Conservation (phyloP, 768 basidiomycete species). For the Arthromyces matolae region DNA sequence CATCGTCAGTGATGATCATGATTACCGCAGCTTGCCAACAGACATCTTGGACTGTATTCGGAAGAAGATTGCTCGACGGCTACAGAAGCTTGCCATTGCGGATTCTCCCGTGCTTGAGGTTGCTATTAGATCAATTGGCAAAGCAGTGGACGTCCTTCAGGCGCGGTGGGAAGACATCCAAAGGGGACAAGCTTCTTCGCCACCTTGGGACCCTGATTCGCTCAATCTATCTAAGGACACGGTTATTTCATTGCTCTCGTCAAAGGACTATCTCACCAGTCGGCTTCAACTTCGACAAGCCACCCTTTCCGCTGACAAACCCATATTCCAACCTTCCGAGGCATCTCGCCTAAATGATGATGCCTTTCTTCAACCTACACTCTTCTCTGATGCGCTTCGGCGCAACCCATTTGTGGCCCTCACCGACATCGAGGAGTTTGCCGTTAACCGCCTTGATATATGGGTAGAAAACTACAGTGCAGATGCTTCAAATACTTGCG, state of each 20-base stretch:
- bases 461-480: conserved; percentile 27
- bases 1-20: conserved; percentile 21
- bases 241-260: conserved; percentile 28
- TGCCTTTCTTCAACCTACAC: conserved; percentile 2
- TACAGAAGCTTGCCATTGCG: conserved; percentile 33
- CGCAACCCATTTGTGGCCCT: conserved; percentile 20
- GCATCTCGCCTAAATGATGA: conserved; percentile 16
- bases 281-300: conserved; percentile 8
- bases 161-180: conserved; percentile 32
- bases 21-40: conserved; percentile 21
- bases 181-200: conserved; percentile 18
- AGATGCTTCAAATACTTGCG: conserved; percentile 9
- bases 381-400: conserved; percentile 2
- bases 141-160: conserved; percentile 23
- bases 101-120: conserved; percentile 15
- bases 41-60: conserved; percentile 35
- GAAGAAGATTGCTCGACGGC: conserved; percentile 34
- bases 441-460: conserved; percentile 25
- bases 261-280: conserved; percentile 24
- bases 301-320: neutral
- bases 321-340: conserved; percentile 17
- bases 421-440: conserved; percentile 34
- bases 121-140: conserved; percentile 19
- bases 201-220: conserved; percentile 20
- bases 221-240: conserved; percentile 29